Evolutionary conservation across 208 protist species (phyloP), one percentile per base, ranked within the genome.

Genomic region (Kentomonas sorsogonicus): DNA sequence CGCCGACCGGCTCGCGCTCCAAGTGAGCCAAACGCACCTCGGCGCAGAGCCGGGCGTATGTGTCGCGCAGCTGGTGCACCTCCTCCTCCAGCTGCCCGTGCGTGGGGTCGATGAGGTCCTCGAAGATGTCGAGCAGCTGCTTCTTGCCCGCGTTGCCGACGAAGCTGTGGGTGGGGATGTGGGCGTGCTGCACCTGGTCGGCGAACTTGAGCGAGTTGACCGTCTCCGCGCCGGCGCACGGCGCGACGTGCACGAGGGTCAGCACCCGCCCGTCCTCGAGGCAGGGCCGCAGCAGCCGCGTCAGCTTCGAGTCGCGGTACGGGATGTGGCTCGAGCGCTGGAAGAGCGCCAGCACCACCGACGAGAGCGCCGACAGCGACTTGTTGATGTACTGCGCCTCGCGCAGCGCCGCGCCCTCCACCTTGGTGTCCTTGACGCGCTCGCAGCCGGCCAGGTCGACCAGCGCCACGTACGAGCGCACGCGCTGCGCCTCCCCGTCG

Each of bases 401-500:
- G 20, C 79, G 71, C 48, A 94, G 64, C 18, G 73, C 79, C 3
- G 44, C 57, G 10, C 88, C 86, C 51, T 86, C 78, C 25, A 90
- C 87, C 61, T 89, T 77, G 10, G 97, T 98, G 52, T 96, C 74
- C 44, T 90, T 85, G 16, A 89, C 69, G 27, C 97, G 86, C 82
- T 99, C 98, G 26, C 91, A 96, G 10, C 98, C 98, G 0, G 98
- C 98, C 5, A 99, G 78, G 75, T 99, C 97, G 6, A 99, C 97
- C 60, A 99, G 76, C 18, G 83, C 83, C 34, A 93, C 80, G 57
- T 85, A 92, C 13, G 89, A 95, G 43, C 71, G 69, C 38, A 87
- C 53, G 55, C 29, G 53, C 23, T 16, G 30, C 20, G 22, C 43
- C 40, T 40, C 26, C 34, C 38, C 27, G 39, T 63, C 33, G 40